Evolutionary conservation across 2,329 filamentous ascomycete genomes (phyloP), one percentile per base, ranked within the genome.

Genomic region (Parasarocladium wereldwijsianum): DNA sequence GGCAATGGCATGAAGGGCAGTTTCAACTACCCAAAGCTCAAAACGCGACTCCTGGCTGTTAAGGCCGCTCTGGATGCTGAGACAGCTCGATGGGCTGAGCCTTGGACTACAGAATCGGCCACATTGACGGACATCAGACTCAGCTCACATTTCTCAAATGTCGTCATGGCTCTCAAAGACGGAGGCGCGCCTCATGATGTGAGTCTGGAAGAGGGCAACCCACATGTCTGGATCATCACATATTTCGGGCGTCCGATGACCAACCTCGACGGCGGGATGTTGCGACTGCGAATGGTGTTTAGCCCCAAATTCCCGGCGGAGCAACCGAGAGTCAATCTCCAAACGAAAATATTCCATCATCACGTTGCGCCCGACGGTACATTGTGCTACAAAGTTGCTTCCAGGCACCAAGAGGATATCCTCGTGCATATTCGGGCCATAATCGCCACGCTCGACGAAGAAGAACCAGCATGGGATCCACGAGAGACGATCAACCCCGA

Each of bases 221-320:
- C 87, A 0, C 94, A 94, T 45, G 64, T 87, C 13, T 96, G 90
- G 90, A 54, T 67, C 13, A 51, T 96, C 35, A 90, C 83, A 2
- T 86, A 93, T 49, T 92, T 94, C 47, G 90, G 90, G 16, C 71
- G 77, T 32, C 83, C 85, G 1, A 92, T 90, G 78, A 93, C 85
- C 5, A 85, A 93, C 41, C 69, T 96, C 2, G 87, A 96, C 42
- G 87, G 86, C 11, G 85, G 87, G 2, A 68, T 96, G 36, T 87
- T 96, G 58, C 72, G 71, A 36, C 77, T 94, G 50, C 77, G 66
- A 43, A 63, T 96, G 32, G 64, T 64, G 43, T 76, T 96, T 43
- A 93, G 84, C 43, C 76, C 83, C 5, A 70, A 73, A 5, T 96
- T 94, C 45, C 90, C 90, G 0, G 72, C 82, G 23, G 82, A 92